Conservation (phyloP, 805 yeast genomes). For the Saturnispora dispora region DNA sequence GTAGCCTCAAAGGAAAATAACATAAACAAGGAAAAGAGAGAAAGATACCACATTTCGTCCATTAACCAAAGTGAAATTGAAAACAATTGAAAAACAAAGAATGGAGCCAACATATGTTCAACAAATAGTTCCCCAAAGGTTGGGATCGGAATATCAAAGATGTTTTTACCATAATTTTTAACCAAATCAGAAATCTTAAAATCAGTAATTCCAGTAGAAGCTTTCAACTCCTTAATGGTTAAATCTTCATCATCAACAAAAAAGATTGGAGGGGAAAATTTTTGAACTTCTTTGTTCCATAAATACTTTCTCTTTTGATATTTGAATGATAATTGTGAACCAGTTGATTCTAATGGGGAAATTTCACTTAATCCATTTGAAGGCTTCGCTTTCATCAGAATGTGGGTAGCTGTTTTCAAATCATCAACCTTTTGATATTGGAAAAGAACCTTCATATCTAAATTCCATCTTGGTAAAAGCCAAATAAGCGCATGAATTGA, state of each 20-base stretch:
- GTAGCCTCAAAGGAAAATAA: conserved; percentile 88
- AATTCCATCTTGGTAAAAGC: conserved; percentile 93
- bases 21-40: conserved; percentile 87
- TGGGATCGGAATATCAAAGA: conserved; percentile 93
- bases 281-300: conserved; percentile 41
- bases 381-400: conserved; percentile 72
- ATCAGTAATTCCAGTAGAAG: conserved; percentile 27
- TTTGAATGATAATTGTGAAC: conserved; percentile 57
- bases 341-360: conserved; percentile 44
- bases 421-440: conserved; percentile 48
- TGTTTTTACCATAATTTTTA: conserved; percentile 73
- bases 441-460: conserved; percentile 57
- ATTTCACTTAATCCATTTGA: conserved; percentile 83
- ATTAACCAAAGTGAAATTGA: conserved; percentile 93
- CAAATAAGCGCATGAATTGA: conserved; percentile 68
- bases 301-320: conserved; percentile 91
- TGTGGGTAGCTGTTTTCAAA: conserved; percentile 57
- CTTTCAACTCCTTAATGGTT: conserved; percentile 47
- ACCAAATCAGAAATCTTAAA: conserved; percentile 29
- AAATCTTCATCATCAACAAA: conserved; percentile 60
- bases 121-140: conserved; percentile 82
- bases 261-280: conserved; percentile 78
- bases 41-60: conserved; percentile 96
- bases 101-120: conserved; percentile 97
- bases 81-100: conserved; percentile 92